A percentile compares a stretch with the other conserved stretches of the same genome.
Conservation (phyloP, 306 rosid genomes). For the Alnus glutinosa region DNA sequence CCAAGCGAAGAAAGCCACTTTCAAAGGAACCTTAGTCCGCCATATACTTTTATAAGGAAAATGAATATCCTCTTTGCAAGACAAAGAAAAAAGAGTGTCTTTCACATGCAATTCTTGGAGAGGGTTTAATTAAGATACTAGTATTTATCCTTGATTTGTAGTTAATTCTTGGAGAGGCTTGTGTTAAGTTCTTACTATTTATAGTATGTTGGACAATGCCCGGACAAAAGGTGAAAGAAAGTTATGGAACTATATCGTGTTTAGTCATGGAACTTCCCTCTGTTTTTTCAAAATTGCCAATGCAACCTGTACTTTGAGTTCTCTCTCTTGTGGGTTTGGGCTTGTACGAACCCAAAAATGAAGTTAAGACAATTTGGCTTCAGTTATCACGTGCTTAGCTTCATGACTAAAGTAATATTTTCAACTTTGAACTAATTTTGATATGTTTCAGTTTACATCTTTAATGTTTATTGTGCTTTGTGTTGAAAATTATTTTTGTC, state of each 20-base stretch:
- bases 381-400: not conserved
- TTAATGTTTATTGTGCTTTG: not conserved
- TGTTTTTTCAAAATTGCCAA: not conserved
- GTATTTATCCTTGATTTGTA: too few species aligned
- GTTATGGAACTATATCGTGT: not conserved
- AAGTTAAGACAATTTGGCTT: not conserved
- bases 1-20: too few species aligned
- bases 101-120: not conserved
- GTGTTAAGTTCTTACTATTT: not conserved
- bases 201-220: not conserved
- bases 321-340: not conserved
- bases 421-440: constrained; percentile 2
- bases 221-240: not conserved
- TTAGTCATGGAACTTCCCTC: not conserved
- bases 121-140: too few species aligned
- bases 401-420: not conserved
- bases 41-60: too few species aligned
- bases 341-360: not conserved
- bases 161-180: constrained; percentile 1
- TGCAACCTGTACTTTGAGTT: not conserved
- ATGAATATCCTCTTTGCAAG: too few species aligned
- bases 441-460: constrained; percentile 10
- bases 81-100: not conserved
- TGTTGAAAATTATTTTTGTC: constrained; percentile 7
- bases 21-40: too few species aligned